phyloP scores from a whole-genome alignment of 1,284 basidiomycete genomes.

The Ceratobasidium sp. region DNA sequence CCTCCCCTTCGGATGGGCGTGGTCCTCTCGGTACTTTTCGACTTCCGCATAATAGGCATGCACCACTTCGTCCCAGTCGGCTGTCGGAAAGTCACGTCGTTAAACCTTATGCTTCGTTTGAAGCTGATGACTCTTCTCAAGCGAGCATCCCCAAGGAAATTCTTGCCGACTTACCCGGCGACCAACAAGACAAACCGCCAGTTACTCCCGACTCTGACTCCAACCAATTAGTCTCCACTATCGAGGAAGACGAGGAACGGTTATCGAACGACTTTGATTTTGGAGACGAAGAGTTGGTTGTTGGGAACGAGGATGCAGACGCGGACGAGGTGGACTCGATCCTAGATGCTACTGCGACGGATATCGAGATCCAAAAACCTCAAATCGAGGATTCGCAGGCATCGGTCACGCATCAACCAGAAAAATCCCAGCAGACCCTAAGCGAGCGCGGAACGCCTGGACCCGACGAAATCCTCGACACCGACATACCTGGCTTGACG shows the following conservation, averaged over 20 bases:
- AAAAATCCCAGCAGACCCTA: neutral
- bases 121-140: slow-evolving; percentile 29
- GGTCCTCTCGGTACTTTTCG: slow-evolving; percentile 34
- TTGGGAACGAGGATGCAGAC: slow-evolving; percentile 24
- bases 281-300: slow-evolving; percentile 22
- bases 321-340: slow-evolving; percentile 22
- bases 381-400: neutral
- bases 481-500: slow-evolving; percentile 48
- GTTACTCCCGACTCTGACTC: neutral
- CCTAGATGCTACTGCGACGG: slow-evolving; percentile 16
- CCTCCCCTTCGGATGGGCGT: slow-evolving; percentile 29
- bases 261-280: slow-evolving; percentile 31
- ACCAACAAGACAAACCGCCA: neutral
- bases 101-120: slow-evolving; percentile 32
- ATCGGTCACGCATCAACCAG: neutral
- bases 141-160: slow-evolving; percentile 20
- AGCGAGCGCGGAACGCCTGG: neutral
- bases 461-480: slow-evolving; percentile 48
- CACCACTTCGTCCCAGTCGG: slow-evolving; percentile 29
- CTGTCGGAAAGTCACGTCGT: slow-evolving; percentile 32
- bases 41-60: slow-evolving; percentile 19
- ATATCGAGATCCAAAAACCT: slow-evolving; percentile 1
- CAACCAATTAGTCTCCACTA: neutral
- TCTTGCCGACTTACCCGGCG: neutral
- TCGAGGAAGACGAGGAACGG: slow-evolving; percentile 24